Conservation (phyloP, 2,329 filamentous ascomycete genomes). For the Arthrobotrys sphaeroides region DNA sequence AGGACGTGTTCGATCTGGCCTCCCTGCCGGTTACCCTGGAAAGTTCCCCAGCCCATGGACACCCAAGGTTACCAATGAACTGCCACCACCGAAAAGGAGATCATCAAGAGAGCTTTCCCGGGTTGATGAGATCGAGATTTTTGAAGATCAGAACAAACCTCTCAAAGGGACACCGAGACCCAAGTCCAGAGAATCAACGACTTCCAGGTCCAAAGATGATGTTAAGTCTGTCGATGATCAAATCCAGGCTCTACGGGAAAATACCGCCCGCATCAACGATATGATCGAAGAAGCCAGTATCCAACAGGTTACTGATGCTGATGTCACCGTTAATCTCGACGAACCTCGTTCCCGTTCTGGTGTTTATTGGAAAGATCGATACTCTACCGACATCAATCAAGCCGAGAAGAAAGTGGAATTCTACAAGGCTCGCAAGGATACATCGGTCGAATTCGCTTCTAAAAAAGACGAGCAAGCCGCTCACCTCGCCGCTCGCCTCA, state of each 20-base stretch:
- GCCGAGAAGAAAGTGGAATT: slow-evolving; percentile 57
- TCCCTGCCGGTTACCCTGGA: slow-evolving; percentile 65
- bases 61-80: slow-evolving; percentile 59
- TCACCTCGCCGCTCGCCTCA: slow-evolving; percentile 55
- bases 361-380: slow-evolving; percentile 58
- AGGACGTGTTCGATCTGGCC: slow-evolving; percentile 62
- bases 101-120: slow-evolving; percentile 10
- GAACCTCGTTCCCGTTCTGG: slow-evolving; percentile 56
- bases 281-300: slow-evolving; percentile 55
- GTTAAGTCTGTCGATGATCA: slow-evolving; percentile 43
- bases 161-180: slow-evolving; percentile 11
- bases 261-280: slow-evolving; percentile 56
- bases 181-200: slow-evolving; percentile 27
- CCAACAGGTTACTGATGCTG: slow-evolving; percentile 29
- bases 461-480: slow-evolving; percentile 57
- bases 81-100: slow-evolving; percentile 40
- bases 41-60: slow-evolving; percentile 68
- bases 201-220: slow-evolving; percentile 15
- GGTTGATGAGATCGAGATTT: slow-evolving; percentile 51
- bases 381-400: slow-evolving; percentile 55
- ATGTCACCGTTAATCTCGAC: slow-evolving; percentile 56
- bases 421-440: slow-evolving; percentile 55
- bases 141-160: slow-evolving; percentile 54
- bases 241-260: slow-evolving; percentile 55
- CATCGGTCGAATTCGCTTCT: slow-evolving; percentile 57